Percentiles rank a stretch among this genome's conserved stretches.
phyloP scores from a whole-genome alignment of 2,329 filamentous ascomycete genomes.

The Triangularia setosa region DNA sequence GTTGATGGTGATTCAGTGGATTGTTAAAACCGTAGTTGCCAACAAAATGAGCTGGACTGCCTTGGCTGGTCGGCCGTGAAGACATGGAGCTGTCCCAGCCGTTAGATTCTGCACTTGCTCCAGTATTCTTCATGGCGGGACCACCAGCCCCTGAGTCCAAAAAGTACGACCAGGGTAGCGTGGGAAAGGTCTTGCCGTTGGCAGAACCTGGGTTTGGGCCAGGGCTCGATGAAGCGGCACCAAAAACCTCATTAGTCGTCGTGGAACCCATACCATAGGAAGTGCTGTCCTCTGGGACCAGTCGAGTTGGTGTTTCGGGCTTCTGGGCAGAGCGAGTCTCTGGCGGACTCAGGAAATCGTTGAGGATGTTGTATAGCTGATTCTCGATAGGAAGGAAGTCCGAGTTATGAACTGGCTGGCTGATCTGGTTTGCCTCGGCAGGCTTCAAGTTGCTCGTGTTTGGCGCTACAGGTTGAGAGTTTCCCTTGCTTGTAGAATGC shows the following conservation, averaged over 20 bases:
- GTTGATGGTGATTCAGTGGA: neutral
- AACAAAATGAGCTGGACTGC: conserved; percentile 8
- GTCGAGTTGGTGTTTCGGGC: conserved; percentile 15
- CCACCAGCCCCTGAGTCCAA: conserved; percentile 23
- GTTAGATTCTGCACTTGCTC: conserved; percentile 1
- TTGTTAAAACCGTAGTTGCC: neutral
- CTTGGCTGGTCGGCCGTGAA: conserved; percentile 18
- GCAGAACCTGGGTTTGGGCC: conserved; percentile 28
- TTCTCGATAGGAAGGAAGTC: conserved; percentile 31
- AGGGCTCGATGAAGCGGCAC: conserved; percentile 33
- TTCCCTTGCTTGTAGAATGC: neutral
- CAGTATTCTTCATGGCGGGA: conserved; percentile 2
- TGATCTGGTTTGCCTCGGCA: neutral
- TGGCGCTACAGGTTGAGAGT: neutral
- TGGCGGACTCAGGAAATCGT: conserved; percentile 45
- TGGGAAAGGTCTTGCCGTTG: conserved; percentile 36
- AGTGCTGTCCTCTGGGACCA: conserved; percentile 32
- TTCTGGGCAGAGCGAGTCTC: conserved; percentile 28
- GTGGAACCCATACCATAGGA: conserved; percentile 54
- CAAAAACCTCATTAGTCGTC: conserved; percentile 50
- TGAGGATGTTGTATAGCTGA: conserved; percentile 46
- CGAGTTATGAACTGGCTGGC: conserved; percentile 11
- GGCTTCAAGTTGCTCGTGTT: neutral
- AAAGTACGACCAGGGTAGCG: conserved; percentile 51
- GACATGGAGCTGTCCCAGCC: conserved; percentile 5